Base-by-base conservation (phyloP, 257 asterid genomes). In the Oldenlandia corymbosa region DNA sequence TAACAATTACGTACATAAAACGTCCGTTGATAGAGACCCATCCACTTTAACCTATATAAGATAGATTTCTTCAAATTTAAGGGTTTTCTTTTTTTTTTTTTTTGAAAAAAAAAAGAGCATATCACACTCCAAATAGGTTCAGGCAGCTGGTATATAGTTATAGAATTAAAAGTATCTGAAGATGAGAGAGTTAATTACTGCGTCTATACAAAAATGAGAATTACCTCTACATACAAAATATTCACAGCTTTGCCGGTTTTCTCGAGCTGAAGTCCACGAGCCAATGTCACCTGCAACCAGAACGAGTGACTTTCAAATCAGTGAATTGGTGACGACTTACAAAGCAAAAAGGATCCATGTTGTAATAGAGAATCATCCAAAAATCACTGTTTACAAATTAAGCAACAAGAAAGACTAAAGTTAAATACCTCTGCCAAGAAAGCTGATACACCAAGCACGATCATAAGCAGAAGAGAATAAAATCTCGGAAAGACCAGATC, bases 201-300 rank as follows among this genome's bases (percentile, higher is more conserved):
- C 10, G 31, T 43, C 43, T 9, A 30, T 14, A 61, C 5, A 18
- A 27, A 46, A 23, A 34, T 3, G 47, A 63, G 26, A 18, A 21
- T 18, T 52, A 78, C 83, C 83, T 78, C 77, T 26, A 78, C 65
- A 65, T 70, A 78, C 65, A 53, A 71, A 55, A 78, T 52, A 64
- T 78, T 78, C 66, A 65, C 70, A 68, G 71, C 70, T 64, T 58
- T 78, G 71, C 77, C 62, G 34, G 77, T 74, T 68, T 78, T 78
- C 69, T 78, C 83, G 31, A 78, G 80, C 77, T 78, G 79, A 54
- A 78, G 83, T 67, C 73, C 83, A 65, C 77, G 79, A 14, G 83
- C 83, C 45, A 71, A 60, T 57, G 79, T 67, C 51, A 74, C 66
- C 83, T 78, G 54, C 30, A 53, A 28, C 49, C 23, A 78, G 58